A percentile compares a stretch with the other conserved stretches of the same genome.
These are phyloP conservation scores for Metarhizium humberi DNA, from an alignment of 2,329 filamentous ascomycete genomes.

Conservation along the genomic window DNA sequence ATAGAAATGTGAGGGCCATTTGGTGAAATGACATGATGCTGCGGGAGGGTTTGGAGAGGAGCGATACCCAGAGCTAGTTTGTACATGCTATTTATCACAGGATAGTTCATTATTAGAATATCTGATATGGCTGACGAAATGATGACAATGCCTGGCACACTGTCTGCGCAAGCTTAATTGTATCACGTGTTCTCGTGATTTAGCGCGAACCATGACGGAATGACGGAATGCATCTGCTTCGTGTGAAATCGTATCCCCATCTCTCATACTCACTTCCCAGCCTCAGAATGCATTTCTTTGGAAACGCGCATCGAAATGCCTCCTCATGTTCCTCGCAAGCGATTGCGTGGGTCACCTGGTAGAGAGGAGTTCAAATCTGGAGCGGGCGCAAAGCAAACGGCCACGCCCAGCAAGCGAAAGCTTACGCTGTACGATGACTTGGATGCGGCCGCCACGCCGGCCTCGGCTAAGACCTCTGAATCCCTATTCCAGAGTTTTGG, in stretches of 20 bases:
- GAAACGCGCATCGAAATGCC: conserved; percentile 41
- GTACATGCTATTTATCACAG: background rate
- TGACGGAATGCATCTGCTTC: background rate
- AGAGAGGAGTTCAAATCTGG: conserved; percentile 14
- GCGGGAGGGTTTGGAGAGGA: background rate
- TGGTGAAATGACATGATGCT: background rate
- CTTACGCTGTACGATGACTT: conserved; percentile 52
- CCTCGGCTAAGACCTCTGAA: conserved; percentile 32
- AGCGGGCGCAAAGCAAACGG: conserved; percentile 12
- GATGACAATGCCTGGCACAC: background rate
- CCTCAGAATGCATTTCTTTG: conserved; percentile 8
- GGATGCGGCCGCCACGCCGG: conserved; percentile 38
- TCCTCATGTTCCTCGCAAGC: conserved; percentile 58
- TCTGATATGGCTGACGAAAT: background rate
- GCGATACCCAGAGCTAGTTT: background rate
- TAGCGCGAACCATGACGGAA: conserved; percentile 16
- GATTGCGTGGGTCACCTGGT: conserved; percentile 39
- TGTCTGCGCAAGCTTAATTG: background rate
- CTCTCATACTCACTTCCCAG: background rate
- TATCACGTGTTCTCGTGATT: conserved; percentile 21
- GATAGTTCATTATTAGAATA: background rate
- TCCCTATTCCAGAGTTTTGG: conserved; percentile 34
- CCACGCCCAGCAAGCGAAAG: conserved; percentile 31
- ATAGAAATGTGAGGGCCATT: conserved; percentile 37
- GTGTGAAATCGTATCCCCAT: background rate